phyloP scores from a whole-genome alignment of 441 rosid genomes.

The Pelargonium australe region DNA sequence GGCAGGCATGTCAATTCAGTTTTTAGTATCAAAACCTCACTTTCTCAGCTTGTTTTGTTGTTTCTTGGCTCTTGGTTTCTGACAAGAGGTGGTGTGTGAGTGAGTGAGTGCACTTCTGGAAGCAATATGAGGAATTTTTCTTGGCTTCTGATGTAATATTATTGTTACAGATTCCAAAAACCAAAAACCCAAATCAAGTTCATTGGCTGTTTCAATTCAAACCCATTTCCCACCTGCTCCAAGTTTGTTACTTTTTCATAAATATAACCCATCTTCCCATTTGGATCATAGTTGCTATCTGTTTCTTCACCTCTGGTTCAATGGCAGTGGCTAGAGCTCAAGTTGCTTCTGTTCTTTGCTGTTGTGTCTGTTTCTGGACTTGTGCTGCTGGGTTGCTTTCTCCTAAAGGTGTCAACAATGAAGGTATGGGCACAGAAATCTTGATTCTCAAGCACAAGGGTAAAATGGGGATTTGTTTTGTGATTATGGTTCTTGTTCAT shows the following conservation, averaged over 20 bases:
- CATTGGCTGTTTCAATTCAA: background rate
- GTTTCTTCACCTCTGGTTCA: background rate
- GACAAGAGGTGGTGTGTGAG: conserved; percentile 31
- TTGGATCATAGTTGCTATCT: too few species aligned
- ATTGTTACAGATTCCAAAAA: conserved; percentile 19
- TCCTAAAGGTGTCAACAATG: conserved; percentile 90
- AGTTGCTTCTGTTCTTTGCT: conserved; percentile 15
- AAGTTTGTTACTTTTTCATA: background rate
- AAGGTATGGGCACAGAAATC: conserved; percentile 46
- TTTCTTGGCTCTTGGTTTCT: conserved; percentile 24
- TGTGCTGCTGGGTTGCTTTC: conserved; percentile 65
- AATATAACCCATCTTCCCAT: too few species aligned
- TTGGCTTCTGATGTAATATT: background rate
- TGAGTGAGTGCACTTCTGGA: conserved; percentile 21
- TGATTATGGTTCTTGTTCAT: conserved; percentile 15
- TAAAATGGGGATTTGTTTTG: conserved; percentile 14
- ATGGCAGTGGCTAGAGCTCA: conserved; percentile 20
- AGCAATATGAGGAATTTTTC: conserved; percentile 1
- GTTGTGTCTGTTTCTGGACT: conserved; percentile 42
- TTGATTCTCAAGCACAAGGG: conserved; percentile 5
- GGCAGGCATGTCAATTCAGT: conserved; percentile 3
- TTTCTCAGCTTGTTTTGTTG: conserved; percentile 26
- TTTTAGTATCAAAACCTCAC: conserved; percentile 47
- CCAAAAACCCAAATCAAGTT: conserved; percentile 21
- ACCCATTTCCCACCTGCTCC: conserved; percentile 3